A percentile compares a stretch with the other conserved stretches of the same genome.
These are phyloP conservation scores for Pestalotiopsis sp. DNA, from an alignment of 2,329 filamentous ascomycete species.

Conservation along the genomic window DNA sequence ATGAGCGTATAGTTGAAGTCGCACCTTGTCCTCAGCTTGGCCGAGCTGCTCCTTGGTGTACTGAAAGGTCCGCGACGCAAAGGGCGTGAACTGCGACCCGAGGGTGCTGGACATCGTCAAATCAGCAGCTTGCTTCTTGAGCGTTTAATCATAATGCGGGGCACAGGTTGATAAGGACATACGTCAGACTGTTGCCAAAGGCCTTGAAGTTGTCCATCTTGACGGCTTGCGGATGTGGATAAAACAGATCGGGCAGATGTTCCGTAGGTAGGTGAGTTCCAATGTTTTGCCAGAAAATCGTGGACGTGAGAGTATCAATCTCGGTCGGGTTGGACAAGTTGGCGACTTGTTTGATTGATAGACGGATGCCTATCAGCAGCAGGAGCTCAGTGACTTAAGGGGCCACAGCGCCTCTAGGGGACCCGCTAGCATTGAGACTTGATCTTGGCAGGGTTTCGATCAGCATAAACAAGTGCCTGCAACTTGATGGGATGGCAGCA, in stretches of 20 bases:
- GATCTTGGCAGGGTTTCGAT: not conserved
- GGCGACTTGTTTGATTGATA: not conserved
- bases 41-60: conserved; percentile 98
- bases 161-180: conserved; percentile 26
- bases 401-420: not conserved
- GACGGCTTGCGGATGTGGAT: conserved; percentile 3
- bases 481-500: not conserved
- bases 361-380: conserved; percentile 5
- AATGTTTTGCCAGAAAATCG: not conserved
- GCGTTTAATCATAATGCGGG: conserved; percentile 8
- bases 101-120: conserved; percentile 42
- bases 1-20: conserved; percentile 9
- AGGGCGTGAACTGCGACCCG: conserved; percentile 85
- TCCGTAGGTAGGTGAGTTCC: not conserved
- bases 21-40: conserved; percentile 88
- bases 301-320: not conserved
- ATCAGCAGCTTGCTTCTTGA: conserved; percentile 2
- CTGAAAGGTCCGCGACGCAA: conserved; percentile 91
- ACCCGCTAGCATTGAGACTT: conserved; percentile 3
- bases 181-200: conserved; percentile 58
- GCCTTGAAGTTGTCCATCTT: conserved; percentile 60
- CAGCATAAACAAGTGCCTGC: not conserved
- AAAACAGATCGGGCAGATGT: not conserved
- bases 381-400: not conserved
- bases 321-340: not conserved